Evolutionary conservation across 148 eudicot species (phyloP), one percentile per base, ranked within the genome.

Genomic region (Heliamphora exappendiculata): DNA sequence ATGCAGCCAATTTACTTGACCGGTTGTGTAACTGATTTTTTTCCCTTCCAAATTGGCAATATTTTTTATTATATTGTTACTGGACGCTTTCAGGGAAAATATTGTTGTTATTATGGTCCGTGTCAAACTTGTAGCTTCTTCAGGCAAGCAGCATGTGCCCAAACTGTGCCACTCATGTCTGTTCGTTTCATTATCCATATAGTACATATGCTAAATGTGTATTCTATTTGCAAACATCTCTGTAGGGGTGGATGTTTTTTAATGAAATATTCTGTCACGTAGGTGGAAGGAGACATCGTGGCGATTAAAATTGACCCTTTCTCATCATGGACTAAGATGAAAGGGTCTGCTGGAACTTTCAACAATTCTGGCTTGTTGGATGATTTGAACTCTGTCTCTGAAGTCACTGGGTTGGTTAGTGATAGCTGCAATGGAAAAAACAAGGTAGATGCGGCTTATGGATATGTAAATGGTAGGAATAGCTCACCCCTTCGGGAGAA

Each of bases 201-300:
- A 0, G 16, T n/a, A 13, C 36, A 63, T 64, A n/a, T n/a, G 39
- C 20, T 29, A 47, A 12, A n/a, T 64, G 75, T 22, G 37, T 33
- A 55, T 3, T 51, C 36, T 14, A 3, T 49, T 39, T 75, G 5
- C 70, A 49, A 9, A 29, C 44, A 7, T 64, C 59, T 34, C 47
- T 42, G 19, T 65, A 50, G 6, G 60, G 51, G 34, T 7, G 16
- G 3, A 5, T 41, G 1, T 12, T 42, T 29, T 69, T 54, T 70
- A 44, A 51, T 54, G 34, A 26, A 65, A 49, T 3, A 12, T 44
- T 77, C 64, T 83, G 14, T 58, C 67, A 24, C 78, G 78, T 75
- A 94, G 98, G 82, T 92, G 24, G 98, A 94, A 76, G 98, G 98
- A 66, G 98, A 94, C 77, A 79, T 83, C 58, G 97, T 94, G 70